phyloP scores from a whole-genome alignment of 108 stramenopile genomes.

The Nitzschia palea region DNA sequence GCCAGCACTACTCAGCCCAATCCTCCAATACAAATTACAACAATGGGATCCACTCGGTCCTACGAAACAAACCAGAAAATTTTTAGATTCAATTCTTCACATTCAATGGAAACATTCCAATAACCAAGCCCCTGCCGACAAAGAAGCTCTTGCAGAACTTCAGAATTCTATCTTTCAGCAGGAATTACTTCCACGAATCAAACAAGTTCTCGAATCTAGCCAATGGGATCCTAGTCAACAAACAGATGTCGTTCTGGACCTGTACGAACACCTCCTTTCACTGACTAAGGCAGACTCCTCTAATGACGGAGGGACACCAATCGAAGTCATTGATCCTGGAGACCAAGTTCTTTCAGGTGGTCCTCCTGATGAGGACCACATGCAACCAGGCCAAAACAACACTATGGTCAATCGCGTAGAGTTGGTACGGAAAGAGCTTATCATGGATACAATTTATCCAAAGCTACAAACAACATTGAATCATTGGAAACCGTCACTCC shows the following conservation, averaged over 20 bases:
- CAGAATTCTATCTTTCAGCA: constrained; percentile 48
- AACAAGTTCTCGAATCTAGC: constrained; percentile 55
- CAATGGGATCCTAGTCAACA: constrained; percentile 66
- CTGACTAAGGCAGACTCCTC: neutral
- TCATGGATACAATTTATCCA: constrained; percentile 43
- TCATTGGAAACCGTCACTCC: constrained; percentile 49
- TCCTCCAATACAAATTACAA: constrained; percentile 42
- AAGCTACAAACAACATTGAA: constrained; percentile 48
- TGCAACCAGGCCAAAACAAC: neutral
- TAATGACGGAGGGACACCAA: neutral
- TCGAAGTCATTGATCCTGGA: neutral
- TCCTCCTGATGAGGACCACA: constrained; percentile 1
- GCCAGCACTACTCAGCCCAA: constrained; percentile 66
- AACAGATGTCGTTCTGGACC: constrained; percentile 42
- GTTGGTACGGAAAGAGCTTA: constrained; percentile 20
- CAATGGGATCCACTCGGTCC: constrained; percentile 51
- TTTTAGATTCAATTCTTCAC: constrained; percentile 35
- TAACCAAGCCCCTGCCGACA: constrained; percentile 14
- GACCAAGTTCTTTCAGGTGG: constrained; percentile 25
- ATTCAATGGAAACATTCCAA: neutral
- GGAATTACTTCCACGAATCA: constrained; percentile 59
- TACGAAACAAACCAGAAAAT: constrained; percentile 23
- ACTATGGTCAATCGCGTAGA: neutral
- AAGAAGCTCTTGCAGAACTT: constrained; percentile 4
- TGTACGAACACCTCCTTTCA: constrained; percentile 58